These are phyloP conservation scores for Oenanthe sinensis DNA, from an alignment of 129 eudicot species.

Conservation along the genomic window DNA sequence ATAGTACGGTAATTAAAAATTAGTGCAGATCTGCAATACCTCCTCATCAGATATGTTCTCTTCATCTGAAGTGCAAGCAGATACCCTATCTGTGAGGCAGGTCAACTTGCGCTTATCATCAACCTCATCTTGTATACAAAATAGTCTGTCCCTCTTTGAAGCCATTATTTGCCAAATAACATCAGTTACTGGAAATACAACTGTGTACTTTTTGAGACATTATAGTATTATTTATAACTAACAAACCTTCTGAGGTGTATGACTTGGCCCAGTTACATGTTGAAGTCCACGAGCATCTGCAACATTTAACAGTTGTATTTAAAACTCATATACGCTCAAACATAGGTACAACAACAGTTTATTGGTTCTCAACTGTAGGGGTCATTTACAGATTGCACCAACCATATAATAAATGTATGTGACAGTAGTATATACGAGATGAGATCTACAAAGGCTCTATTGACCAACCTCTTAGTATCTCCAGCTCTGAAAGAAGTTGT, in stretches of 20 bases:
- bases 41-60: conserved; percentile 52
- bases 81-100: conserved; percentile 10
- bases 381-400: neutral
- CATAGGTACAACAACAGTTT: neutral
- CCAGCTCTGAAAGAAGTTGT: conserved; percentile 72
- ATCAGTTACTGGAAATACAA: neutral
- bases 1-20: neutral
- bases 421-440: neutral
- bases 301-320: conserved; percentile 10
- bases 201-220: neutral
- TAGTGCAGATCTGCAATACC: conserved; percentile 26
- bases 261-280: conserved; percentile 18
- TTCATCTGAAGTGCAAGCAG: conserved; percentile 31
- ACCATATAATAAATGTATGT: neutral
- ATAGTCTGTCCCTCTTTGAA: conserved; percentile 1
- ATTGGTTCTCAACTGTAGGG: neutral
- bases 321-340: neutral
- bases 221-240: neutral
- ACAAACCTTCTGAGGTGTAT: conserved; percentile 32
- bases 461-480: conserved; percentile 50
- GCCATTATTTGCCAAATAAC: neutral
- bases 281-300: conserved; percentile 45
- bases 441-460: neutral
- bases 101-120: conserved; percentile 28
- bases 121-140: conserved; percentile 52